Evolutionary conservation across 2,329 filamentous ascomycete species (phyloP), one percentile per base, ranked within the genome.

Genomic region (Canariomyces notabilis): DNA sequence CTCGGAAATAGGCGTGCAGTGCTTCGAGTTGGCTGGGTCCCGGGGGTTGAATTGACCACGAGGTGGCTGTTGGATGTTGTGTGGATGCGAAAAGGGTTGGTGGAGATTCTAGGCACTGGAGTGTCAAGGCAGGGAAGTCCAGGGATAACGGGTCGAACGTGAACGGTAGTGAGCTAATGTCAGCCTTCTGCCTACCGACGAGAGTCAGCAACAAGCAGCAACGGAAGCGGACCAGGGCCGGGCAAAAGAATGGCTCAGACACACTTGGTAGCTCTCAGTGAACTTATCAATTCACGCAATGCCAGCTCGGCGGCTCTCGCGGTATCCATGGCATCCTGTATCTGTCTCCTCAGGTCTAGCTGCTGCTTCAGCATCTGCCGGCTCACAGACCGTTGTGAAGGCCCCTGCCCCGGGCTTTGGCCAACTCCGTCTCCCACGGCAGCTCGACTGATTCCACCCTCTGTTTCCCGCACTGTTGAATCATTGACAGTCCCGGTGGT

Each of bases 101-200:
- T 3, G 90, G 89, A 8, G 87, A 76, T 29, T 85, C 80, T 1
- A 97, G 79, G 55, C 91, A 84, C 53, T 85, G 87, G 9, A 96
- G 77, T 29, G 85, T 89, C 33, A 97, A 76, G 6, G 86, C 83
- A 6, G 90, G 89, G 59, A 95, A 96, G 49, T 89, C 89, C 62
- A 95, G 80, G 5, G 85, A 76, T 50, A 90, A 79, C 26, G 91
- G 85, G 55, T 96, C 87, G 67, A 95, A 94, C 54, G 91, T 86
- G 57, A 84, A 83, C 2, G 80, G 79, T 56, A 72, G 70, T 7
- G 76, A 76, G 42, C 69, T 68, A 54, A 73, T 70, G 50, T 80
- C 74, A 39, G 80, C 69, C 37, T 79, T 72, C 57, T 75, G 72
- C 57, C 79, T 82, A 51, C 18, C 34, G 16, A 12, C 23, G 21